Evolutionary conservation across 2,329 filamentous ascomycete genomes (phyloP), one percentile per base, ranked within the genome.

Genomic region (Hymenoscyphus albidus): DNA sequence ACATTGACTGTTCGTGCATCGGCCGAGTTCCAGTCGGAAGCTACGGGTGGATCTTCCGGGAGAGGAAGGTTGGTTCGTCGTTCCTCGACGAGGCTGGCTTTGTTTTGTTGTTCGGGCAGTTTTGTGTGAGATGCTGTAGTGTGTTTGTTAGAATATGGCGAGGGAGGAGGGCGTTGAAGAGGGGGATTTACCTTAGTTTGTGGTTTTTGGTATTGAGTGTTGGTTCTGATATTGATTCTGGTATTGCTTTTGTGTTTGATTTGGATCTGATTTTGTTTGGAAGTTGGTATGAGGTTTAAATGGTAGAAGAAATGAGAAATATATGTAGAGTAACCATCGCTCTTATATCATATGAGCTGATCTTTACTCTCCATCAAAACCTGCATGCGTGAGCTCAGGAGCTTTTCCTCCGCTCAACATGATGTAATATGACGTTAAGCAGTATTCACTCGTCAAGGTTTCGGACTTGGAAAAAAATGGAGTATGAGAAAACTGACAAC

Each of bases 21-120:
- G 60, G 84, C 81, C 0, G 88, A 91, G 76, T 93, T 87, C 83
- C 87, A 93, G 81, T 95, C 91, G 5, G 89, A 90, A n/a, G 86
- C 79, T n/a, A 78, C 80, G 1, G 90, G 90, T 27, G 91, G 91
- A 70, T 93, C 82, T 1, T 94, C 90, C 18, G 91, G 92, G 60
- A 93, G 85, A 61, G 90, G 90, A 39, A 96, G 87, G 78, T 92
- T 92, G 76, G 87, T 79, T 78, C 88, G 83, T 73, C 82, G 82
- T 76, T 90, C 78, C 61, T 88, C 84, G 74, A 93, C 89, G 77
- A 89, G 80, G 63, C 88, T 80, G 69, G 80, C 75, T 77, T 91
- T 91, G 78, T 77, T 76, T 67, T 74, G 62, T 63, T 72, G 48
- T 48, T 18, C n/a, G 7, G 44, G n/a, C n/a, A 48, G 22, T 22